A percentile compares a stretch with the other conserved stretches of the same genome.
Conservation (phyloP, 352 stramenopile genomes). For the Phytophthora kernoviae region DNA sequence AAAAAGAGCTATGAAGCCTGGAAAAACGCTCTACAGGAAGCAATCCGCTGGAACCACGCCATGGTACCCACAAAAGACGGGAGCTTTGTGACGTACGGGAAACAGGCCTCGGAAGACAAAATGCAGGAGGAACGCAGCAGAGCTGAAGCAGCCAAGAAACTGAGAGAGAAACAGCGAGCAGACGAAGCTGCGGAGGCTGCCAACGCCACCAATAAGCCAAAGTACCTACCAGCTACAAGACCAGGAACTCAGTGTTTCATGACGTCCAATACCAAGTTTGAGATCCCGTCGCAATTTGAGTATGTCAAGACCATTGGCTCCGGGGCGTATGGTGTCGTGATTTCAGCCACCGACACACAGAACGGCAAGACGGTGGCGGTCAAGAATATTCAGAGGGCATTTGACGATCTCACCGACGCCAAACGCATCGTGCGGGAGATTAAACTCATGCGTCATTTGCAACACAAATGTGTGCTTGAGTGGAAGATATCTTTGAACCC, state of each 20-base stretch:
- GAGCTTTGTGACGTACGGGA: conserved; percentile 80
- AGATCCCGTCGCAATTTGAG: conserved; percentile 79
- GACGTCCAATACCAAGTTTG: conserved; percentile 84
- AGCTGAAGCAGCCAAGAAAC: conserved; percentile 71
- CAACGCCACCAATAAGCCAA: conserved; percentile 80
- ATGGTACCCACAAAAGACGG: conserved; percentile 85
- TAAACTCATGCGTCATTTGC: conserved; percentile 91
- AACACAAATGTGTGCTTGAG: conserved; percentile 89
- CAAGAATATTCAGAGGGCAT: conserved; percentile 95
- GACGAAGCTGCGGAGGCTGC: conserved; percentile 65
- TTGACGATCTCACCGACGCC: conserved; percentile 98
- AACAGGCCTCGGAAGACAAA: conserved; percentile 75
- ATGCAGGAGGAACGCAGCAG: conserved; percentile 73
- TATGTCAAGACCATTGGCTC: conserved; percentile 90
- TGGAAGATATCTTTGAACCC: conserved; percentile 81
- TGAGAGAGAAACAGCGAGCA: conserved; percentile 74
- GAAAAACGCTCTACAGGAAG: conserved; percentile 79
- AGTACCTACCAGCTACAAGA: conserved; percentile 77
- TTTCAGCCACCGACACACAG: conserved; percentile 64
- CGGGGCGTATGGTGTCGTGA: conserved; percentile 92
- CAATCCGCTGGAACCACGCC: conserved; percentile 87
- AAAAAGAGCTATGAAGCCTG: conserved; percentile 57
- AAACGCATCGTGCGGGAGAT: conserved; percentile 99
- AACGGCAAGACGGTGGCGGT: conserved; percentile 71
- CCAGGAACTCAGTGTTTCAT: conserved; percentile 81